A percentile compares a stretch with the other conserved stretches of the same genome.
Conservation (phyloP, 192 early-diverging fungal species). For the Coemansia sp. region DNA sequence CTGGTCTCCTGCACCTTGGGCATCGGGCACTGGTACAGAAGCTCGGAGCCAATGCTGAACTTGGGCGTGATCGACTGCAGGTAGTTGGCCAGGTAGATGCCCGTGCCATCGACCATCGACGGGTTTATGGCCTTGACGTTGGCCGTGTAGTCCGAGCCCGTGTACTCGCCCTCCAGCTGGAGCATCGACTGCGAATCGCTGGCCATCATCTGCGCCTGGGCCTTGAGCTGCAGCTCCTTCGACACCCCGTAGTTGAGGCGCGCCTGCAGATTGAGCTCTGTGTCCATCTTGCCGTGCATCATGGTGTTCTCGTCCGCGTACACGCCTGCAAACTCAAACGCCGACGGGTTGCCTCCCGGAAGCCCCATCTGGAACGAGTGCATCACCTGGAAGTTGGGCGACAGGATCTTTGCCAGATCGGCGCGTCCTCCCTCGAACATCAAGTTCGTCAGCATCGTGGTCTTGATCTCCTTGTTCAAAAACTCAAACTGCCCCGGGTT, state of each 20-base stretch:
- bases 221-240: constrained; percentile 60
- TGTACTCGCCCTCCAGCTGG: constrained; percentile 89
- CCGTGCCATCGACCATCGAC: constrained; percentile 84
- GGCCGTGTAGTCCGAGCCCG: constrained; percentile 81
- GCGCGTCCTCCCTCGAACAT: constrained; percentile 94
- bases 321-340: constrained; percentile 89
- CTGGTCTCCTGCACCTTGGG: constrained; percentile 76
- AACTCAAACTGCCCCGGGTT: constrained; percentile 51
- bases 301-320: constrained; percentile 77
- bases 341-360: constrained; percentile 66
- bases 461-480: constrained; percentile 49
- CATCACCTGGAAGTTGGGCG: constrained; percentile 90
- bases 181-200: constrained; percentile 84
- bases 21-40: constrained; percentile 78
- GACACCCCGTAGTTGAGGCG: constrained; percentile 81
- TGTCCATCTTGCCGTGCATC: constrained; percentile 93
- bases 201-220: constrained; percentile 63
- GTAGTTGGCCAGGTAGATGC: constrained; percentile 83
- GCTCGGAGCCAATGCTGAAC: constrained; percentile 81
- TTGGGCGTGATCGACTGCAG: constrained; percentile 85
- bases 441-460: constrained; percentile 78
- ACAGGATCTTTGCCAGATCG: constrained; percentile 89
- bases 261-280: constrained; percentile 82
- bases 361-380: constrained; percentile 90
- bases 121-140: constrained; percentile 96